phyloP scores from a whole-genome alignment of 2,329 filamentous ascomycete species.

The Shiraia sp. region DNA sequence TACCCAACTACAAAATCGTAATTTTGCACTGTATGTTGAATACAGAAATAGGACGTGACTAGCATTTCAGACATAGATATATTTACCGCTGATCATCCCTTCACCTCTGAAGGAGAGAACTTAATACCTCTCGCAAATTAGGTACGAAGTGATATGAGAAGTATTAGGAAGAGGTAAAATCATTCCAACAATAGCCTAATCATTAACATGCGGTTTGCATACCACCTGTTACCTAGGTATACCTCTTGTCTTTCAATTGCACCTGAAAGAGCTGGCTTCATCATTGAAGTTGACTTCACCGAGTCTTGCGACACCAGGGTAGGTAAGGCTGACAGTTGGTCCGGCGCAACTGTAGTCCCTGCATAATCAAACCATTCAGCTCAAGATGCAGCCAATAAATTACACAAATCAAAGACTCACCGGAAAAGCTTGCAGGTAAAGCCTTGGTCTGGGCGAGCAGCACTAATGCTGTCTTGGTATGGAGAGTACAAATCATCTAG shows the following conservation, averaged over 20 bases:
- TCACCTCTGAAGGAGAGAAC: no score
- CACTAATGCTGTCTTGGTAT: slow-evolving; percentile 7
- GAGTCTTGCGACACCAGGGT: slow-evolving; percentile 4
- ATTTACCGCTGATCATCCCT: no score
- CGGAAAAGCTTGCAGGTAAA: slow-evolving; percentile 4
- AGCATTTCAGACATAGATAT: no score
- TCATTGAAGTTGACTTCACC: slow-evolving; percentile 5
- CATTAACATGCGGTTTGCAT: no score
- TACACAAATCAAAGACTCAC: neutral
- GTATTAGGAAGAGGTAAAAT: no score
- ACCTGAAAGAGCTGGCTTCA: slow-evolving; percentile 7
- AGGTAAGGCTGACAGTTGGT: neutral
- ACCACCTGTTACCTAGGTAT: no score
- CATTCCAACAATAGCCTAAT: no score
- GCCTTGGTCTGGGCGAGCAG: slow-evolving; percentile 2
- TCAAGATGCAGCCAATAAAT: neutral
- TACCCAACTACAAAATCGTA: no score
- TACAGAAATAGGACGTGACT: no score
- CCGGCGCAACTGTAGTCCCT: slow-evolving; percentile 3
- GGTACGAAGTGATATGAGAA: no score
- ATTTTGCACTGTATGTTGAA: no score
- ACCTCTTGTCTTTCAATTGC: slow-evolving; percentile 1
- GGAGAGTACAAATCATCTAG: slow-evolving; percentile 1
- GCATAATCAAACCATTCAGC: neutral
- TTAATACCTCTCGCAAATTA: no score